phyloP scores from a whole-genome alignment of 169 alveolate species.

The Theileria annulata region DNA sequence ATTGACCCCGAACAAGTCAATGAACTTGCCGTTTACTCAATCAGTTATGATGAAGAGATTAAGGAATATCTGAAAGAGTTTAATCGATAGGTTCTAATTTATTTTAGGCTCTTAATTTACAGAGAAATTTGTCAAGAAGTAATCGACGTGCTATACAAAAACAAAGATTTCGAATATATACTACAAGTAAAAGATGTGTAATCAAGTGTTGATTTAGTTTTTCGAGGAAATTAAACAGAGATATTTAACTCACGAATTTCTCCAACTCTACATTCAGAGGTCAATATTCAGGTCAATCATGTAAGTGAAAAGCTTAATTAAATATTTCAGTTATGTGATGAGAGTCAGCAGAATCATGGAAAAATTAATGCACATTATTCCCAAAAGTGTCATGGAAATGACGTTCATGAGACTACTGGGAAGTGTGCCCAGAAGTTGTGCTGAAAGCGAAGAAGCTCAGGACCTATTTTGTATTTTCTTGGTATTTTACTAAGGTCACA shows the following conservation, averaged over 20 bases:
- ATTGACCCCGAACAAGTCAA: neutral
- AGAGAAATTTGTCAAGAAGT: constrained; percentile 28
- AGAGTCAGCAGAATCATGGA: constrained; percentile 5
- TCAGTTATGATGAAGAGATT: constrained; percentile 6
- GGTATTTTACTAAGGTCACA: constrained; percentile 1
- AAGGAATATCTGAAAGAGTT: constrained; percentile 22
- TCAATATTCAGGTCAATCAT: constrained; percentile 14
- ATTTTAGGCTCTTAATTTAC: constrained; percentile 19
- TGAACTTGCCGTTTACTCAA: neutral
- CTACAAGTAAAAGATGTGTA: constrained; percentile 9
- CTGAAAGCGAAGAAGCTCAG: constrained; percentile 18
- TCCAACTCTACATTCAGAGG: constrained; percentile 22
- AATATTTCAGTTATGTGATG: neutral
- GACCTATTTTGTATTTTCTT: constrained; percentile 10
- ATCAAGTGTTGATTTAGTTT: constrained; percentile 7
- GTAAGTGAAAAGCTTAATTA: neutral
- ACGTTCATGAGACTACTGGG: constrained; percentile 29
- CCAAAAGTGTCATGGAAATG: constrained; percentile 20
- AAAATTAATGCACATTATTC: constrained; percentile 9
- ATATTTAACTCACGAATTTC: constrained; percentile 30
- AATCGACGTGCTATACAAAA: constrained; percentile 22
- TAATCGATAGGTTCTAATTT: no score
- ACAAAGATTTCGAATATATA: constrained; percentile 14
- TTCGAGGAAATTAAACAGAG: neutral
- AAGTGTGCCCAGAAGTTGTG: neutral